Base-by-base conservation (phyloP, 352 stramenopile genomes). In the Phytophthora sp. region DNA sequence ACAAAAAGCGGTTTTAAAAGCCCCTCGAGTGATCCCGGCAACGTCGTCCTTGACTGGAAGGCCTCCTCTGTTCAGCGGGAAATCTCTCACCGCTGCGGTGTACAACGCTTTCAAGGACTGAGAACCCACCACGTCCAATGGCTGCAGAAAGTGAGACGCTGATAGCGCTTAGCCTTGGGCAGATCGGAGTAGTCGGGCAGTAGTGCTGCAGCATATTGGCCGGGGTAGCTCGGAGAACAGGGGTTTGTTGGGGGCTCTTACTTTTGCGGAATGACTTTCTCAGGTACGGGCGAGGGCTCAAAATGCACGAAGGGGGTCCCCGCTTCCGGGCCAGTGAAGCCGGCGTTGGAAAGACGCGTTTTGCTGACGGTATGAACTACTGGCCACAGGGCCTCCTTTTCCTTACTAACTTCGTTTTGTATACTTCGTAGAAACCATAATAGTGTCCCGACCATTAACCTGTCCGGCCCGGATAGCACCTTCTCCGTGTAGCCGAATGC, bases 71-170 rank as follows among this genome's bases (percentile, higher is more conserved):
- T 46, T 13, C 6, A 46, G 21, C 20, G 21, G 33, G 20, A 57
- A 57, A 23, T 45, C 4, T 35, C 16, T 21, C 7, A 57, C 49
- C 5, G 20, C 49, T 16, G 49, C 18, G 13, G 39, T 45, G 12
- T 46, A 57, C n/a, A 57, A n/a, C 12, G 33, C 31, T 35, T 57
- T 57, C 15, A 39, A 57, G 0, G 49, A n/a, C 21, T 57, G 31
- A 35, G 46, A 45, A 26, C 33, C 33, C 18, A 12, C 20, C 5
- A 57, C 49, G 20, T 57, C 49, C 3, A 57, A 47, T 27, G 30
- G 49, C 20, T 47, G 35, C 13, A 47, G 24, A n/a, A 20, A 57
- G 35, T 36, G 1, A 12, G 13, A 21, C 3, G 24, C 23, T 51
- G 23, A 13, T 51, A 51, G 23, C 24, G 44, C 44, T 36, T 24